phyloP scores from a whole-genome alignment of 805 yeast genomes.

The Wilhelminamyces savonicus region DNA sequence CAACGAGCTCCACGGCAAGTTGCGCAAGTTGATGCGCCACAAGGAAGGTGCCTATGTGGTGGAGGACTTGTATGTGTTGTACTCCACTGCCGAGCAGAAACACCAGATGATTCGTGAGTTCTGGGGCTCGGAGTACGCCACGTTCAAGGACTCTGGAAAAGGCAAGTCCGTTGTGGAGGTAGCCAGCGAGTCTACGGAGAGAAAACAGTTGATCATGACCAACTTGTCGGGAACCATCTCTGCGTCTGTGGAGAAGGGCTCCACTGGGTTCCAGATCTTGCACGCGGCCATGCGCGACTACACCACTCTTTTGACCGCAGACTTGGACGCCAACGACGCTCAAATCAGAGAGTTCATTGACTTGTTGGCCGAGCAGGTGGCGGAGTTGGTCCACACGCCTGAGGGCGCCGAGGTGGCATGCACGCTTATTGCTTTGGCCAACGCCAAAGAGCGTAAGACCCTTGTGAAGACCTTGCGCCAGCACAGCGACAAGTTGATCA shows the following conservation, averaged over 20 bases:
- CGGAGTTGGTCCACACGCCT: slow-evolving; percentile 90
- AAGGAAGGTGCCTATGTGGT: slow-evolving; percentile 97
- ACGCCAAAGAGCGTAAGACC: slow-evolving; percentile 85
- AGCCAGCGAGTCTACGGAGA: slow-evolving; percentile 64
- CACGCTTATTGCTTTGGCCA: slow-evolving; percentile 70
- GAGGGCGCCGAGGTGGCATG: slow-evolving; percentile 94
- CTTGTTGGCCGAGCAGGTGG: slow-evolving; percentile 77
- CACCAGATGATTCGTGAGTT: slow-evolving; percentile 91
- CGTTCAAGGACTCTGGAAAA: slow-evolving; percentile 71
- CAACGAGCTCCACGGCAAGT: slow-evolving; percentile 83
- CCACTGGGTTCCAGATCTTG: slow-evolving; percentile 90
- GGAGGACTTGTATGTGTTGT: slow-evolving; percentile 84
- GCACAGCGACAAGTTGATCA: slow-evolving; percentile 69
- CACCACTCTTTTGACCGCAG: slow-evolving; percentile 60
- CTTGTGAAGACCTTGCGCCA: slow-evolving; percentile 67
- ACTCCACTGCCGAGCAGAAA: slow-evolving; percentile 78
- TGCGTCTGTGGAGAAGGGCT: slow-evolving; percentile 91
- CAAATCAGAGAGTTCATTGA: slow-evolving; percentile 81
- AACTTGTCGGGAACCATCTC: slow-evolving; percentile 79
- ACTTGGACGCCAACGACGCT: slow-evolving; percentile 34
- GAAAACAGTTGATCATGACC: slow-evolving; percentile 64
- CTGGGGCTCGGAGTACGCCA: slow-evolving; percentile 94
- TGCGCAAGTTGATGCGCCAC: slow-evolving; percentile 90
- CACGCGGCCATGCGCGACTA: slow-evolving; percentile 96
- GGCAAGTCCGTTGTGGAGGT: slow-evolving; percentile 61